Conservation (phyloP, 441 rosid species). For the Adansonia madagascariensis region DNA sequence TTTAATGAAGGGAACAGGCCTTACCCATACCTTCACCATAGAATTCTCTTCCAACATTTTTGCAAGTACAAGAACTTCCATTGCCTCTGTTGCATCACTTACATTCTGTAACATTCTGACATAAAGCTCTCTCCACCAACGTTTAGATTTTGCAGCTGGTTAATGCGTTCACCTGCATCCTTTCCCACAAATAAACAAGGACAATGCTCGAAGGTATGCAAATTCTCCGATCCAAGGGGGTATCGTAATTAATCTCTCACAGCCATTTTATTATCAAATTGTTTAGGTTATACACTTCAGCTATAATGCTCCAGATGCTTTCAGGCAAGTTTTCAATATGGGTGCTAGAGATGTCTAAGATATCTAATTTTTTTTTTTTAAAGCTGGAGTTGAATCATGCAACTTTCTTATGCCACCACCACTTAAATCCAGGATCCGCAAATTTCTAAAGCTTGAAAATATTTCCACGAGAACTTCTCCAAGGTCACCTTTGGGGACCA, state of each 20-base stretch:
- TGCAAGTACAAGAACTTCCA: not conserved
- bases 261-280: conserved; percentile 23
- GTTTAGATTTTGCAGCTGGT: not conserved
- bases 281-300: not conserved
- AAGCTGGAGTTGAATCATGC: conserved; percentile 14
- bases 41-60: too few species aligned
- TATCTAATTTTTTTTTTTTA: conserved; percentile 8
- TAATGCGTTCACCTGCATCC: not conserved
- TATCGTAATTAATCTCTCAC: conserved; percentile 2
- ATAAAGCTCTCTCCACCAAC: conserved; percentile 23
- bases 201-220: conserved; percentile 9
- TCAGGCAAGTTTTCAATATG: conserved; percentile 24
- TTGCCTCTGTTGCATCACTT: not conserved
- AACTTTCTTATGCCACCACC: conserved; percentile 21
- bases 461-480: not conserved
- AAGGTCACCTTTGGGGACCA: conserved; percentile 16
- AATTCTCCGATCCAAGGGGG: conserved; percentile 25
- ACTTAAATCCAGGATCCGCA: conserved; percentile 27
- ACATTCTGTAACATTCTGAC: conserved; percentile 22
- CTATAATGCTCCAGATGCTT: conserved; percentile 5
- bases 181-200: conserved; percentile 26
- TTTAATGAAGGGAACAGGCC: too few species aligned
- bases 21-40: too few species aligned
- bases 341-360: conserved; percentile 29
- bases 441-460: conserved; percentile 26